Evolutionary conservation across 2,329 filamentous ascomycete genomes (phyloP), one percentile per base, ranked within the genome.

Genomic region (Trichoderma sp.): DNA sequence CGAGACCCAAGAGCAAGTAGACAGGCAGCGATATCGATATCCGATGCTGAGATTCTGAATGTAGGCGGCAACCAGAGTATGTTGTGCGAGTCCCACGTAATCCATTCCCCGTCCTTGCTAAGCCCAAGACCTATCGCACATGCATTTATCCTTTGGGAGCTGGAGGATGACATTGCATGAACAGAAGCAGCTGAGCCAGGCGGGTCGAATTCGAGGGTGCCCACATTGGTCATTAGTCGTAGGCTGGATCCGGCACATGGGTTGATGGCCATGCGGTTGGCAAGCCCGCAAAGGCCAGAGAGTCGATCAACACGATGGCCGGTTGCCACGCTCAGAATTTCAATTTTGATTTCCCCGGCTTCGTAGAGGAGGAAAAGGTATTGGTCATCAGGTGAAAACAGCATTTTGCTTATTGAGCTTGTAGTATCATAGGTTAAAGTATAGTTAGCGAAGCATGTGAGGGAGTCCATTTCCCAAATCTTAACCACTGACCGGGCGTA

Each of bases 211-310:
- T 4, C 12, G 29, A 68, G 5, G 12, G 32, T 34, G 34, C 67
- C 67, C 17, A 68, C 54, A 56, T 65, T 68, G 27, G 67, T 68
- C n/a, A 34, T 19, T 10, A 68, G 17, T 42, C 37, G 37, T n/a
- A 42, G 32, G 7, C 13, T 48, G 9, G 42, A 52, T 13, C 53
- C 53, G 5, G 29, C n/a, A 34, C 17, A 45, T 45, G 67, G 27
- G 17, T 69, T 25, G 39, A 67, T 52, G 32, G 4, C 27, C 32
- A 69, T 4, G 25, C 39, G 32, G 17, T 57, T 63, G 5, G 61
- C 45, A 13, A 68, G 60, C 8, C 61, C 35, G 4, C 67, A 63
- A 25, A 65, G 42, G 4, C 34, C 35, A 13, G 53, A 13, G 48
- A 53, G 17, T 19, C 32, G 9, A 8, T 17, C 32, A 17, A 68